A percentile compares a stretch with the other conserved stretches of the same genome.
Evolutionary conservation across 2,329 filamentous ascomycete genomes (phyloP).

Genomic region (Xylariaceae sp.): DNA sequence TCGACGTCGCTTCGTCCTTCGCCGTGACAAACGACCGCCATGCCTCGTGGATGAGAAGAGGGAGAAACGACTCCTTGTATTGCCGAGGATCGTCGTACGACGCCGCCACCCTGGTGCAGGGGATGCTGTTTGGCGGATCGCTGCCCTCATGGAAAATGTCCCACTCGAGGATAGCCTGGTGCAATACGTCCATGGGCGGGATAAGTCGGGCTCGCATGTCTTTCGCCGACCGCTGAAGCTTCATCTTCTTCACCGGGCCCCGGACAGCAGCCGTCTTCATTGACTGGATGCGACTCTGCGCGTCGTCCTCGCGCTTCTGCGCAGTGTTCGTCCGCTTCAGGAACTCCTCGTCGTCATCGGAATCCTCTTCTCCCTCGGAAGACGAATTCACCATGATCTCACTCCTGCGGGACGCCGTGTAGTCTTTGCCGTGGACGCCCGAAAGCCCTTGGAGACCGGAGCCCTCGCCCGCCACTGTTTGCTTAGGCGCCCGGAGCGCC

Average conservation of each 20-base stretch:
- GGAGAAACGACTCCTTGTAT: slow-evolving; percentile 87
- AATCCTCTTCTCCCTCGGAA: slow-evolving; percentile 68
- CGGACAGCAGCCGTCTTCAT: slow-evolving; percentile 53
- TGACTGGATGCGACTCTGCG: slow-evolving; percentile 43
- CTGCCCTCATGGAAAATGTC: slow-evolving; percentile 89
- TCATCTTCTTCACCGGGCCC: slow-evolving; percentile 77
- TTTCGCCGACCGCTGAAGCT: slow-evolving; percentile 74
- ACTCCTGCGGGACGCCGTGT: slow-evolving; percentile 60
- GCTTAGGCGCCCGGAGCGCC: slow-evolving; percentile 46
- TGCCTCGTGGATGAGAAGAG: slow-evolving; percentile 83
- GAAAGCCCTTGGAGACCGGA: slow-evolving; percentile 68
- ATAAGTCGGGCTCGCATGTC: slow-evolving; percentile 91
- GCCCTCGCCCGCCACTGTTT: slow-evolving; percentile 65
- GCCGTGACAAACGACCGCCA: slow-evolving; percentile 91
- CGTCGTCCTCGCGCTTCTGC: slow-evolving; percentile 42
- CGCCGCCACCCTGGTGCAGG: slow-evolving; percentile 71
- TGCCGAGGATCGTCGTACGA: slow-evolving; percentile 69
- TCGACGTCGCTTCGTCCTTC: slow-evolving; percentile 77
- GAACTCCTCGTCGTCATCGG: slow-evolving; percentile 52
- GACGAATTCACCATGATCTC: slow-evolving; percentile 88
- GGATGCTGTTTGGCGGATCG: slow-evolving; percentile 71
- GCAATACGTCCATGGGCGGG: slow-evolving; percentile 79
- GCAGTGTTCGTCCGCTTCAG: slow-evolving; percentile 42
- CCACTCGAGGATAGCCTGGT: slow-evolving; percentile 85
- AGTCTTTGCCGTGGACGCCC: slow-evolving; percentile 71